Conservation (phyloP, 192 early-diverging fungal species). For the Umbelopsis sp. region DNA sequence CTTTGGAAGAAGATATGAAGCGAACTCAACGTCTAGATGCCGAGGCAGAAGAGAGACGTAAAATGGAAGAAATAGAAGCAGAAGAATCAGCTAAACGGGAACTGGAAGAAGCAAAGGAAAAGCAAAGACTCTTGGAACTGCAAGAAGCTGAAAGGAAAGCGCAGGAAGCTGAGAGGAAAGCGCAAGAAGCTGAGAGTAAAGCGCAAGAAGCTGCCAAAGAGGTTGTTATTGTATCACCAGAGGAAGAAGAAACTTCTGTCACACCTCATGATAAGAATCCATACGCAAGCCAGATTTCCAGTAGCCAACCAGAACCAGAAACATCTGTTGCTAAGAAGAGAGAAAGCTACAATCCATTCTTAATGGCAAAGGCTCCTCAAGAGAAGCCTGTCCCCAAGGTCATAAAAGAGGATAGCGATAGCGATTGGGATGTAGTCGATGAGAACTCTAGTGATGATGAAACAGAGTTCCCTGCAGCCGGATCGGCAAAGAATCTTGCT, state of each 20-base stretch:
- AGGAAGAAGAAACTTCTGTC: background rate
- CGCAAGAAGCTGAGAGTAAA: slow-evolving; percentile 18
- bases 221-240: slow-evolving; percentile 13
- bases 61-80: slow-evolving; percentile 23
- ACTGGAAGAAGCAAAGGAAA: slow-evolving; percentile 24
- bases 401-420: slow-evolving; percentile 20
- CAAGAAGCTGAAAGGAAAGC: slow-evolving; percentile 15
- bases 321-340: slow-evolving; percentile 26
- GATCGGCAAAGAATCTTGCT: slow-evolving; percentile 37
- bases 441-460: slow-evolving; percentile 35
- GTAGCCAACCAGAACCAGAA: background rate
- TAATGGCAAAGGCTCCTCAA: slow-evolving; percentile 25
- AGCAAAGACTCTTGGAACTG: slow-evolving; percentile 26
- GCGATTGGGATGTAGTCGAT: slow-evolving; percentile 41
- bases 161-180: slow-evolving; percentile 17
- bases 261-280: slow-evolving; percentile 31
- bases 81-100: slow-evolving; percentile 7
- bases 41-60: slow-evolving; percentile 20
- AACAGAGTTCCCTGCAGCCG: slow-evolving; percentile 29
- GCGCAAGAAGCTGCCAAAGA: slow-evolving; percentile 21
- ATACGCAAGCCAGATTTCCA: slow-evolving; percentile 34
- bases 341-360: slow-evolving; percentile 47
- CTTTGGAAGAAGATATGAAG: slow-evolving; percentile 41
- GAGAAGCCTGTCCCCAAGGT: slow-evolving; percentile 22
- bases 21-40: slow-evolving; percentile 27